Evolutionary conservation across 306 rosid genomes (phyloP), one percentile per base, ranked within the genome.

Genomic region (Dalbergia cochinchinensis): DNA sequence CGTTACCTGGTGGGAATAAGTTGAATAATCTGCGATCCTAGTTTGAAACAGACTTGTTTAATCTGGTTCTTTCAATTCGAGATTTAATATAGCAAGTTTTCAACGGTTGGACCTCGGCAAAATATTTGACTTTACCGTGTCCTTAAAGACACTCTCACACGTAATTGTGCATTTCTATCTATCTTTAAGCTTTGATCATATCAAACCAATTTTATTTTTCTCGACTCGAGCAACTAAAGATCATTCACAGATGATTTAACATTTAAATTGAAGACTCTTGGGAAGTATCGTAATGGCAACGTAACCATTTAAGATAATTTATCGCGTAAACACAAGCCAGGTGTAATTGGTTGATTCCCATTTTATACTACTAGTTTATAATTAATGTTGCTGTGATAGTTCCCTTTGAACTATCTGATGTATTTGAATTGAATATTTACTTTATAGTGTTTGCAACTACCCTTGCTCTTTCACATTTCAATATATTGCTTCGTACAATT

Each of bases 1-100:
- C 60, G 20, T 57, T 65, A 65, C 33, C 67, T n/a, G 14, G 34
- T 34, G 57, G 34, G 70, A 61, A 73, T 54, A 62, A 66, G 76
- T 81, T 80, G 65, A 81, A 74, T 57, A 57, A 16, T 44, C 31
- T 11, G 19, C 11, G 26, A 42, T 65, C 58, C 69, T 10, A 26
- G 14, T 65, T 57, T 31, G 76, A 74, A 81, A 68, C 48, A 4
- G 51, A 34, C 39, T 4, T 60, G 37, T 11, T 55, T n/a, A n/a
- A n/a, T n/a, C n/a, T 57, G 41, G 6, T 58, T 26, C 48, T 34
- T 16, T 58, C 35, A 35, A 8, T 16, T 59, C 1, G 4, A 6
- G 26, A 63, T 65, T 67, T 37, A 44, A 68, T 42, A 4, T 57
- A 57, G 20, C 64, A 18, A 63, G 22, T 45, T 72, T 73, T 65